Percentiles rank a stretch among this genome's conserved stretches.
These are phyloP conservation scores for Heterobasidion parviporum DNA, from an alignment of 1,284 basidiomycete genomes.

Conservation along the genomic window DNA sequence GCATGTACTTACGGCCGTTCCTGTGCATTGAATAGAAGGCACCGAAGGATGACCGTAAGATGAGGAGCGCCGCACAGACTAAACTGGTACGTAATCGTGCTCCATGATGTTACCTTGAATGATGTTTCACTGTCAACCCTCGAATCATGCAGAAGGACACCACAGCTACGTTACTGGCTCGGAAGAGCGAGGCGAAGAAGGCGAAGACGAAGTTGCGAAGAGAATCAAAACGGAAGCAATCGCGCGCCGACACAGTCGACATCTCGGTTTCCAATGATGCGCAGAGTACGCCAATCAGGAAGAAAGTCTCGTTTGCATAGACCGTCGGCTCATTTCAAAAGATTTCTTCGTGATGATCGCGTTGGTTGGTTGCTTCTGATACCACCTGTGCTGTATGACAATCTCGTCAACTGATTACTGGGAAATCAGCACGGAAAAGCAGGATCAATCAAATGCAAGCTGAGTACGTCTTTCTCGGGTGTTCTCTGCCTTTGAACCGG, in stretches of 20 bases:
- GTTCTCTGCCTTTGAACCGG: no score
- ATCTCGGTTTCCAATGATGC: background rate
- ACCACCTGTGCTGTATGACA: no score
- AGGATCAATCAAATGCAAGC: no score
- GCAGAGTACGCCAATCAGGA: background rate
- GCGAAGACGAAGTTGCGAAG: slow-evolving; percentile 20
- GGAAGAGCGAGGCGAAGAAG: slow-evolving; percentile 18
- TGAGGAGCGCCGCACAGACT: background rate
- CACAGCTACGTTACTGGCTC: slow-evolving; percentile 18
- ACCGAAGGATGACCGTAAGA: background rate
- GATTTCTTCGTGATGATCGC: no score
- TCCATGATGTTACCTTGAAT: background rate
- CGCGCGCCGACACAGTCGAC: background rate
- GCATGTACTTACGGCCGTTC: background rate
- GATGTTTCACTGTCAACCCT: background rate
- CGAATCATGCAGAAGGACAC: slow-evolving; percentile 15
- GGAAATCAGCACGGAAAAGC: no score
- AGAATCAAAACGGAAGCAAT: slow-evolving; percentile 5
- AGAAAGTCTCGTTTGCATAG: slow-evolving; percentile 5
- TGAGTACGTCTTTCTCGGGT: no score
- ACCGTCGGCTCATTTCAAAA: background rate
- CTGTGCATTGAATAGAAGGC: background rate
- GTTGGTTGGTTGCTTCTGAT: no score
- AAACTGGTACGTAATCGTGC: background rate
- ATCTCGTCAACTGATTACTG: no score